Evolutionary conservation across 192 early-diverging fungal species (phyloP), one percentile per base, ranked within the genome.

Genomic region (Gryganskiella cystojenkinii): DNA sequence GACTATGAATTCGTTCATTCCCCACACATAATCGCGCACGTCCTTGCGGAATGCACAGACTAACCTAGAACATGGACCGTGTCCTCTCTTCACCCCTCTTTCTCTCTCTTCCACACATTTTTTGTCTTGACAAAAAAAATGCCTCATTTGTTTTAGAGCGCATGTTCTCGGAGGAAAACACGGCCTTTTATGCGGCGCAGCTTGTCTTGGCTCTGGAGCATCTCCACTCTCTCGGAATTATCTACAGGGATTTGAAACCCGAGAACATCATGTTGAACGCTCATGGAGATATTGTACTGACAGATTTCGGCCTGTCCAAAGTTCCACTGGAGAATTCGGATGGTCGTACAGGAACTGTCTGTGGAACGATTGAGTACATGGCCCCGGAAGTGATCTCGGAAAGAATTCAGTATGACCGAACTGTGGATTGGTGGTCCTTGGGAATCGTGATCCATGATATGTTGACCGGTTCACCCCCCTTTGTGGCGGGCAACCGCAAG

Each of bases 281-380:
- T 4, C 86, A 91, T 3, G 95, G 95, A 4, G 93, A 97, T 71
- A 73, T 96, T 31, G 71, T 94, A n/a, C 81, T 98, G 56, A 96
- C 95, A 2, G 96, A 98, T 75, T 98, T 97, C 86, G 96, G 96
- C 1, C 85, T 98, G 2, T 91, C 90, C n/a, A 98, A 98, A 80
- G 95, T 92, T 5, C 74, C 74, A 20, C 46, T 78, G 25, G 71
- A 75, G 40, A 37, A 50, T 40, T 83, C 85, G 15, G 85, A 89
- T 55, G 87, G 85, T 31, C 85, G 82, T 44, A 81, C 81, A 10
- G 79, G 67, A 51, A 88, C 91, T 0, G 82, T 95, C 22, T 95
- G 93, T 79, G 93, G 93, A 15, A 92, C 94, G 6, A 83, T 88
- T 8, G 91, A 94, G 64, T 95, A 91, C 61, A 90, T 92, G 85